phyloP scores from a whole-genome alignment of 2,329 filamentous ascomycete species.

The Trichoderma afroharzianum region DNA sequence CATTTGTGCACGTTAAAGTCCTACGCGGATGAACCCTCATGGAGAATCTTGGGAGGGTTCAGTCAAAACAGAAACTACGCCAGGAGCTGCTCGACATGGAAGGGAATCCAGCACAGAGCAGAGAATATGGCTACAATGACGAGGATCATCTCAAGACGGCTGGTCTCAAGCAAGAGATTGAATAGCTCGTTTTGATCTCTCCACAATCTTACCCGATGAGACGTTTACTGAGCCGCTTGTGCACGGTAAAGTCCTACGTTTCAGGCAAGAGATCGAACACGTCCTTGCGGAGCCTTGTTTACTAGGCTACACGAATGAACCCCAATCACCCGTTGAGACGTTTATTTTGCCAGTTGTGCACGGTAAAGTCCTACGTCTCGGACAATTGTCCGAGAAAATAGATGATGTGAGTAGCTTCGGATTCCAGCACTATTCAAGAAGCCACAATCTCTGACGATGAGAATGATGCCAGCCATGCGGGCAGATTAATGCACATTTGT shows the following conservation, averaged over 20 bases:
- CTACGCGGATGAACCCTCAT: background rate
- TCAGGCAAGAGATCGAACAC: too few species aligned
- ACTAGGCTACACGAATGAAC: too few species aligned
- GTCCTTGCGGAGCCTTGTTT: too few species aligned
- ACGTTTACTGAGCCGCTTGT: background rate
- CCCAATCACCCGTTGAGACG: background rate
- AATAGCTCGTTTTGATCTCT: too few species aligned
- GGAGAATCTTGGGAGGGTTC: too few species aligned
- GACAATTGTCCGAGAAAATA: slow-evolving; percentile 22
- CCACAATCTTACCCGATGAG: background rate
- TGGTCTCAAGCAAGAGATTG: slow-evolving; percentile 24
- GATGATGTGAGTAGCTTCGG: slow-evolving; percentile 25
- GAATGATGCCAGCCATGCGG: slow-evolving; percentile 25
- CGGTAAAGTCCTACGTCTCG: background rate
- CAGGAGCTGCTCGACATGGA: background rate
- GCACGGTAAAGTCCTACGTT: background rate
- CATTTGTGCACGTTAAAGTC: background rate
- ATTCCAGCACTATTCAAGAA: background rate
- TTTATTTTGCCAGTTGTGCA: background rate
- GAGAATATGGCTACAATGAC: background rate
- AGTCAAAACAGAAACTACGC: background rate
- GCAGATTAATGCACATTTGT: background rate
- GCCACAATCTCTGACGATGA: slow-evolving; percentile 21
- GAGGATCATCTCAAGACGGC: background rate
- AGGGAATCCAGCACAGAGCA: background rate